Evolutionary conservation across 306 rosid genomes (phyloP).

Genomic region (Heteromeles arbutifolia): DNA sequence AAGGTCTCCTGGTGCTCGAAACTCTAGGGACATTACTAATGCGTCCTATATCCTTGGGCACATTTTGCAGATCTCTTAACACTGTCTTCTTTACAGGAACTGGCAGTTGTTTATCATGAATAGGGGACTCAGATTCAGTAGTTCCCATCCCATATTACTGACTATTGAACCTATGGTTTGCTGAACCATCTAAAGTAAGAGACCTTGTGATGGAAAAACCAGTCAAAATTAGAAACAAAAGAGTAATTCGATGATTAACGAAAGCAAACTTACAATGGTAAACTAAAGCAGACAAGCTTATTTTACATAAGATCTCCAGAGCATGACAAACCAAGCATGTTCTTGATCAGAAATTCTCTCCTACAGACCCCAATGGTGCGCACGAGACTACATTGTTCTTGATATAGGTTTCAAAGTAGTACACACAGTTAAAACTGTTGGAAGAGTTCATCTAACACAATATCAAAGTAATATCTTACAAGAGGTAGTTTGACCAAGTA

Average conservation of each 20-base stretch:
- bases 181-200: constrained; percentile 51
- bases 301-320: background rate
- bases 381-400: background rate
- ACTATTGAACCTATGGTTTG: constrained; percentile 51
- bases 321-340: background rate
- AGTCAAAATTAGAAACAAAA: constrained; percentile 5
- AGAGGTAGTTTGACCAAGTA: background rate
- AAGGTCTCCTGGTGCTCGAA: constrained; percentile 63
- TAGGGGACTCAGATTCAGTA: constrained; percentile 45
- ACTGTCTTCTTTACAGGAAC: constrained; percentile 61
- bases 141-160: constrained; percentile 44
- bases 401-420: background rate
- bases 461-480: background rate
- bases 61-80: constrained; percentile 63
- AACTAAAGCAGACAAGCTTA: background rate
- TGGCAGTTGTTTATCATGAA: constrained; percentile 38
- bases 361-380: background rate
- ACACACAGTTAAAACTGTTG: background rate
- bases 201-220: constrained; percentile 16
- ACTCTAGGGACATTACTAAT: constrained; percentile 39
- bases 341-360: background rate
- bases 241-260: background rate
- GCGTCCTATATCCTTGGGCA: constrained; percentile 51
- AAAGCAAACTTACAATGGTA: background rate
- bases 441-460: background rate